Base-by-base conservation (phyloP, 2,329 filamentous ascomycete species). In the Fusarium gaditjirri region DNA sequence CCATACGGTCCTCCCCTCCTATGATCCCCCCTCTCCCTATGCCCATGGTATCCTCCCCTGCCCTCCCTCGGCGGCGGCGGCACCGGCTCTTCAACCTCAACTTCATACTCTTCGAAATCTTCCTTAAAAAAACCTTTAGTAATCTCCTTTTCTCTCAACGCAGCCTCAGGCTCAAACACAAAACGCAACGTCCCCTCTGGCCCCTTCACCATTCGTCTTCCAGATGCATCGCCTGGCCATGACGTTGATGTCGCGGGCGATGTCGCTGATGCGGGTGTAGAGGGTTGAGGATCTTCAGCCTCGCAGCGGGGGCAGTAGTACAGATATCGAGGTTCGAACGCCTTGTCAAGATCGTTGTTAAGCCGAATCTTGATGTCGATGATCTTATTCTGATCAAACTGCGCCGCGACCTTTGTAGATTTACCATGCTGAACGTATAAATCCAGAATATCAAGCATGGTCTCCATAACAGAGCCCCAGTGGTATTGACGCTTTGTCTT, bases 401-500 rank as follows among this genome's bases (percentile, higher is more conserved):
- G 84, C 21, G 88, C 85, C 11, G 94, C 95, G 25, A 97, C 85
- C 55, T 91, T 90, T 38, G 94, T 97, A 56, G 87, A 86, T 73
- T 89, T 88, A 60, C 90, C 89, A 78, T 97, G 92, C 78, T 97
- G 93, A 0, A 94, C 96, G 81, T 98, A 98, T 6, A 98, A 88
- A 78, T 99, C 95, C 31, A 98, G 87, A 1, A 98, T 86, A 78
- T 98, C 96, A 42, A 98, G 89, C 76, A 97, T 89, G 0, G 94
- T 95, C 86, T 98, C 95, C 83, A 87, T 80, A 33, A 89, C 83
- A 68, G 85, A 84, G 13, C 82, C 82, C 35, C 87, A 81, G 14
- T 80, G 82, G 42, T 86, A 86, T 65, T 85, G 82, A 73, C 79
- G 85, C 46, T 86, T 84, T 68, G 85, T 70, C 71, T 84, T 78